Evolutionary conservation across 208 protist species (phyloP).

Genomic region (Trypanosoma boissoni): DNA sequence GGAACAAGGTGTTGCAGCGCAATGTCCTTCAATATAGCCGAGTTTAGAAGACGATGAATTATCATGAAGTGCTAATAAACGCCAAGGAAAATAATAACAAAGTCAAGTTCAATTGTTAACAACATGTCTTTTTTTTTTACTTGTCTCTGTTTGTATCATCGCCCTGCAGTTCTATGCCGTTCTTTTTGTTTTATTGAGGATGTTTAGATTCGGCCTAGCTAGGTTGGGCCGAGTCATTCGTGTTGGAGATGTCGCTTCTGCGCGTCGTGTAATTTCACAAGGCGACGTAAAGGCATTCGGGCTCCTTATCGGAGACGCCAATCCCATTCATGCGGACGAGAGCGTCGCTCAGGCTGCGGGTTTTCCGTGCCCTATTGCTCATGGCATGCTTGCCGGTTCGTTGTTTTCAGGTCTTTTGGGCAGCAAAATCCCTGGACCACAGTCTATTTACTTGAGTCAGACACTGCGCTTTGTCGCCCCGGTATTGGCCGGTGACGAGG

Average conservation of each 20-base stretch:
- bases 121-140: constrained; percentile 6
- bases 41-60: constrained; percentile 28
- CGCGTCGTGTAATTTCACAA: constrained; percentile 41
- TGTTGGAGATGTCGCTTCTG: constrained; percentile 51
- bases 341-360: constrained; percentile 65
- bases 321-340: constrained; percentile 78
- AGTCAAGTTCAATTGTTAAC: background rate
- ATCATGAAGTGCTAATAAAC: background rate
- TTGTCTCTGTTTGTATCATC: constrained; percentile 16
- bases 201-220: constrained; percentile 17
- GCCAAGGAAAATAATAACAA: too few relatives aligned
- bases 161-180: constrained; percentile 8
- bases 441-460: constrained; percentile 88
- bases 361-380: constrained; percentile 70
- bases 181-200: constrained; percentile 16
- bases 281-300: constrained; percentile 71
- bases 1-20: constrained; percentile 90
- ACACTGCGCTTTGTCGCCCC: constrained; percentile 68
- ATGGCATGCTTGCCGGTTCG: constrained; percentile 83
- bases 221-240: constrained; percentile 40
- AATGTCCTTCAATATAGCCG: constrained; percentile 87
- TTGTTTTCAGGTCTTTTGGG: constrained; percentile 87
- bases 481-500: constrained; percentile 76
- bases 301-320: constrained; percentile 74
- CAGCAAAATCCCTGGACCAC: constrained; percentile 71